phyloP scores from a whole-genome alignment of 116 monocot species.

The Iris pallida region DNA sequence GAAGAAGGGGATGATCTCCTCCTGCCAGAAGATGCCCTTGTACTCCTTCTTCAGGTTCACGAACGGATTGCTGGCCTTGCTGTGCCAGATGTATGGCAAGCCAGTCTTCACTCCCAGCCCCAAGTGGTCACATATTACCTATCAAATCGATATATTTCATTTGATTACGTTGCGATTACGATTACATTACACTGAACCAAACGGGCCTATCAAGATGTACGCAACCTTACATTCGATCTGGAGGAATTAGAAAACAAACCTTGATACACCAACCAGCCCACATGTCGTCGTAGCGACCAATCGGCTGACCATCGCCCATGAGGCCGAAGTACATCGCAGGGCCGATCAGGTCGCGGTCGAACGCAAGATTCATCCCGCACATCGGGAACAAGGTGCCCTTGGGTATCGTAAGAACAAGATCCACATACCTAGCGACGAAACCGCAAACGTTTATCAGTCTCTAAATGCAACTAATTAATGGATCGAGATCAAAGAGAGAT shows the following conservation, averaged over 20 bases:
- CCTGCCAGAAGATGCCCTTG: conserved; percentile 73
- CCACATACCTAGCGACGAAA: conserved; percentile 42
- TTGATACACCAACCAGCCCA: conserved; percentile 84
- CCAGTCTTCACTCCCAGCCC: conserved; percentile 68
- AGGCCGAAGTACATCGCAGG: conserved; percentile 87
- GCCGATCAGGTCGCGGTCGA: conserved; percentile 70
- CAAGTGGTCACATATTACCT: conserved; percentile 78
- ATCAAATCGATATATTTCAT: too few relatives aligned
- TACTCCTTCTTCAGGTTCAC: conserved; percentile 73
- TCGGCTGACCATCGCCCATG: conserved; percentile 80
- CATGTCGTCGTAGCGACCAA: conserved; percentile 82
- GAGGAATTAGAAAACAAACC: conserved; percentile 20
- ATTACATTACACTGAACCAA: too few relatives aligned
- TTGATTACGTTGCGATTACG: too few relatives aligned
- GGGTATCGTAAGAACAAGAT: conserved; percentile 68
- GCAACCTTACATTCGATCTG: background rate
- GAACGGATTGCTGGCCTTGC: conserved; percentile 80
- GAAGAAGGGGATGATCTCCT: conserved; percentile 74
- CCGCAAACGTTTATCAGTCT: too few relatives aligned
- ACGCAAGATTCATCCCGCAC: conserved; percentile 83
- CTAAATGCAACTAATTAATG: too few relatives aligned
- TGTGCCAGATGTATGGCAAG: conserved; percentile 77
- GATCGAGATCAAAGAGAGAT: too few relatives aligned
- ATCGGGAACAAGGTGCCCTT: conserved; percentile 70
- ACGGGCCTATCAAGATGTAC: too few relatives aligned